Conservation (phyloP, 768 basidiomycete species). For the Leucosporidium scottii region DNA sequence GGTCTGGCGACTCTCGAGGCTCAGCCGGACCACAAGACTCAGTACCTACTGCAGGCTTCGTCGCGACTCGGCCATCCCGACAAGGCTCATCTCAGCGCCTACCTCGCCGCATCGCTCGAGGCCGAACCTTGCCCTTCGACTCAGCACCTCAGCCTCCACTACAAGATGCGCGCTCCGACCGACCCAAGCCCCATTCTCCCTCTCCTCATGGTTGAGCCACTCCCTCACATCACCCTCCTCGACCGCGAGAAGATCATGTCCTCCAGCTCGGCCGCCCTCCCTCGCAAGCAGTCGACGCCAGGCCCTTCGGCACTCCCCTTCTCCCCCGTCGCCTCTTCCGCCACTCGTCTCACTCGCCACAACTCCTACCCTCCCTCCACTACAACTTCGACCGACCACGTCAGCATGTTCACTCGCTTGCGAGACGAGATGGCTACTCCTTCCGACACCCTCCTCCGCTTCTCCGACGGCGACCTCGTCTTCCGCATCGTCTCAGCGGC, state of each 20-base stretch:
- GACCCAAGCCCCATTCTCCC: constrained; percentile 2
- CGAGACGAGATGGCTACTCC: neutral
- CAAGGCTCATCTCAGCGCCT: neutral
- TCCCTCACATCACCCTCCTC: constrained; percentile 5
- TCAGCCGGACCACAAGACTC: constrained; percentile 1
- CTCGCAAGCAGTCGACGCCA: neutral
- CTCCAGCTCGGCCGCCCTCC: neutral
- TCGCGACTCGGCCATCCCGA: neutral
- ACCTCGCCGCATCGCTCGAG: constrained; percentile 6
- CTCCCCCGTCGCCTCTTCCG: neutral
- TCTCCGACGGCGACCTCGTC: constrained; percentile 2
- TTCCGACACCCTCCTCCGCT: constrained; percentile 1
- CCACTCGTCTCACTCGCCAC: neutral
- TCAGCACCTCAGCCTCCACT: neutral
- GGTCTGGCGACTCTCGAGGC: neutral
- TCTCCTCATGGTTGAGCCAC: constrained; percentile 5
- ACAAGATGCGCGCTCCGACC: neutral
- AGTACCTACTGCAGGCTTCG: neutral
- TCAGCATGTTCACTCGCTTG: neutral
- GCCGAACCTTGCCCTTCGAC: neutral
- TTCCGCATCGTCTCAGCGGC: neutral
- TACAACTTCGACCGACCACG: neutral
- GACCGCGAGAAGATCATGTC: constrained; percentile 3
- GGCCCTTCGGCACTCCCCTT: too few relatives aligned
- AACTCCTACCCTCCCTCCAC: neutral